Conservation (phyloP, 2,329 filamentous ascomycete species). For the Penicillium expansum region DNA sequence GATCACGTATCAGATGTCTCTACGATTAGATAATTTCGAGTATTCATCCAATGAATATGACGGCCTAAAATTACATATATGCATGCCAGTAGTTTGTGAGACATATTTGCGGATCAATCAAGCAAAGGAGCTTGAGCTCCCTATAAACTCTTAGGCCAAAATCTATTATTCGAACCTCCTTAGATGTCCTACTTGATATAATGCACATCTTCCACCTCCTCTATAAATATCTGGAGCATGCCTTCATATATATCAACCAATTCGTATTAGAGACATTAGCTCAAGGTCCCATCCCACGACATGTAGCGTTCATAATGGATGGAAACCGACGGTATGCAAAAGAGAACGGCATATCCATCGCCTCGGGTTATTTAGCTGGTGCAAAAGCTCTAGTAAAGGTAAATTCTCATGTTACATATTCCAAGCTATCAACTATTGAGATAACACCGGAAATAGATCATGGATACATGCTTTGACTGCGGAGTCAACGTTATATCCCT, state of each 20-base stretch:
- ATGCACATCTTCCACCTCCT: not conserved
- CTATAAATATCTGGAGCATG: not conserved
- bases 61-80: not conserved
- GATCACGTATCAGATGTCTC: not conserved
- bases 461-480: not conserved
- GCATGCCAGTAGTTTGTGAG: not conserved
- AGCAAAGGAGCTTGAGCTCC: not conserved
- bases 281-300: constrained; percentile 10
- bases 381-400: not conserved
- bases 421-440: no score
- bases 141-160: not conserved
- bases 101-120: not conserved
- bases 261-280: not conserved
- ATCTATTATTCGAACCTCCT: not conserved
- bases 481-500: constrained; percentile 6
- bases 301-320: constrained; percentile 16
- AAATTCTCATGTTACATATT: not conserved
- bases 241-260: not conserved
- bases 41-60: not conserved
- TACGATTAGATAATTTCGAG: not conserved
- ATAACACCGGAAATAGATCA: not conserved
- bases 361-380: not conserved
- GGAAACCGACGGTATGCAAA: constrained; percentile 15
- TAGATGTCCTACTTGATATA: not conserved
- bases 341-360: not conserved